Percentiles rank a stretch among this genome's conserved stretches.
phyloP scores from a whole-genome alignment of 2,329 filamentous ascomycete species.

The Fusarium ambrosium region DNA sequence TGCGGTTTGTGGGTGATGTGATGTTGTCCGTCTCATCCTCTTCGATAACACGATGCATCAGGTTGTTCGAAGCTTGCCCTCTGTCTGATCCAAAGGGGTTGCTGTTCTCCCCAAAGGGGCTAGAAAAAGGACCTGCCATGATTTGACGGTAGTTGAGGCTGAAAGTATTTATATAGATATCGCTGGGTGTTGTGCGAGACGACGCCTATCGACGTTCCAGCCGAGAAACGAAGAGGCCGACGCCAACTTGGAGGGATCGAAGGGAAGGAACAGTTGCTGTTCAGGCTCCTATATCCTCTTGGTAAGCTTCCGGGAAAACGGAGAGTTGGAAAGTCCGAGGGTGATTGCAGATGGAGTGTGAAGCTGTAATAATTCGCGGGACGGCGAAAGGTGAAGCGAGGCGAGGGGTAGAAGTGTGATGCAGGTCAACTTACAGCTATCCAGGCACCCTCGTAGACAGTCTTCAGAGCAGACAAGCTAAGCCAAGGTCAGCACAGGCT shows the following conservation, averaged over 20 bases:
- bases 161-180: slow-evolving; percentile 13
- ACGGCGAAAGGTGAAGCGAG: slow-evolving; percentile 4
- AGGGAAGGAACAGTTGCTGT: slow-evolving; percentile 69
- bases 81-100: slow-evolving; percentile 46
- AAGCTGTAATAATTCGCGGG: slow-evolving; percentile 2
- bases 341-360: neutral
- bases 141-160: slow-evolving; percentile 41
- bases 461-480: slow-evolving; percentile 26
- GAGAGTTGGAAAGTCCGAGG: neutral
- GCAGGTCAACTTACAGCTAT: slow-evolving; percentile 40
- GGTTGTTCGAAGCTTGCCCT: slow-evolving; percentile 44
- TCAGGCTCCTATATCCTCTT: slow-evolving; percentile 74
- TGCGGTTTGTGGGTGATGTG: slow-evolving; percentile 78
- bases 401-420: slow-evolving; percentile 19
- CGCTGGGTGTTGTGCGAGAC: slow-evolving; percentile 19
- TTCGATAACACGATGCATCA: slow-evolving; percentile 75
- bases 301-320: slow-evolving; percentile 67
- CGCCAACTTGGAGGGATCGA: slow-evolving; percentile 79
- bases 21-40: slow-evolving; percentile 85
- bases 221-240: slow-evolving; percentile 75
- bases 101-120: slow-evolving; percentile 73
- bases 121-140: slow-evolving; percentile 86
- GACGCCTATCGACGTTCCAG: slow-evolving; percentile 73
- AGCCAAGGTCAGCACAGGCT: slow-evolving; percentile 32
- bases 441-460: slow-evolving; percentile 23